These are phyloP conservation scores for Camellia lanceoleosa DNA, from an alignment of 148 eudicot species.

Conservation along the genomic window DNA sequence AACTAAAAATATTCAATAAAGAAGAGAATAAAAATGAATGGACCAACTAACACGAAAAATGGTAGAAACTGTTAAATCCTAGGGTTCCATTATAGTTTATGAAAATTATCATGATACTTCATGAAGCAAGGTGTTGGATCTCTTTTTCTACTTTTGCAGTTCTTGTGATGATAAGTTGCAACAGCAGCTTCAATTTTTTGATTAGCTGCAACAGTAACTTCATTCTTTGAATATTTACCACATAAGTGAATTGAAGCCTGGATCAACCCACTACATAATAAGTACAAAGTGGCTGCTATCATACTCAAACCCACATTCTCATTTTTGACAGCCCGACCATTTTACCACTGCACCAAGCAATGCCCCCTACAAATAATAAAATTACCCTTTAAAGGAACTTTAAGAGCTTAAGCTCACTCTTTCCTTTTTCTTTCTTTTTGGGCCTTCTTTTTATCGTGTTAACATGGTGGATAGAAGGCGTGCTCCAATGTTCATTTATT, in stretches of 20 bases:
- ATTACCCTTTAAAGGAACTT: not conserved
- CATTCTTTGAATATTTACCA: constrained; percentile 6
- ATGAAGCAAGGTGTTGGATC: constrained; percentile 76
- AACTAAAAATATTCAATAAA: not conserved
- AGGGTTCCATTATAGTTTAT: not conserved
- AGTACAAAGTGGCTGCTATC: constrained; percentile 5
- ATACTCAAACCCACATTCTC: not conserved
- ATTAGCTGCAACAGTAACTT: no score
- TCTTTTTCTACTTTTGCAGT: constrained; percentile 77
- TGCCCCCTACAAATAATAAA: not conserved
- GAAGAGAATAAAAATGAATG: not conserved
- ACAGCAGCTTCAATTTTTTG: constrained; percentile 19
- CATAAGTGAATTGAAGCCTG: constrained; percentile 55
- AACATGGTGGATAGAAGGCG: not conserved
- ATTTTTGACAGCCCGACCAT: not conserved
- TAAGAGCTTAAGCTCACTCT: not conserved
- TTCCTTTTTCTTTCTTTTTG: not conserved
- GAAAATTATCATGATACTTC: constrained; percentile 34
- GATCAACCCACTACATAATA: constrained; percentile 72
- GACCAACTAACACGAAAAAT: not conserved
- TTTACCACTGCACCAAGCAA: not conserved
- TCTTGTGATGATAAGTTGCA: constrained; percentile 55
- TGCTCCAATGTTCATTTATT: no score
- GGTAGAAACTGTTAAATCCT: not conserved
- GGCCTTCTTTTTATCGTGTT: no score